Percentiles rank a stretch among this genome's conserved stretches.
Evolutionary conservation across 176 grass and related monocot species (phyloP).

Genomic region (Triticum aestivum): DNA sequence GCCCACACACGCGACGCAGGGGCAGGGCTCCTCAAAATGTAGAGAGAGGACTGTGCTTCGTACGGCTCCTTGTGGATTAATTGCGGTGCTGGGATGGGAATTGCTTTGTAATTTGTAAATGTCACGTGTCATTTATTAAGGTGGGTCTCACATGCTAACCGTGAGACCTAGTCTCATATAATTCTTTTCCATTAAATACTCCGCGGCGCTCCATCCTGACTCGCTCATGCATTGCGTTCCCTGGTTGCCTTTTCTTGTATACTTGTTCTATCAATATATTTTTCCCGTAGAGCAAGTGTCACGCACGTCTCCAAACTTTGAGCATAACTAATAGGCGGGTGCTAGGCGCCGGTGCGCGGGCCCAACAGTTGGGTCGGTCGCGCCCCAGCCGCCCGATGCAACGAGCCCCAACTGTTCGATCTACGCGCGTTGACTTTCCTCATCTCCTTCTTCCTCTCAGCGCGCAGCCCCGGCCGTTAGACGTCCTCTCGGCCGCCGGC

Average conservation of each 20-base stretch:
- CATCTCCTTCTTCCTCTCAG: no score
- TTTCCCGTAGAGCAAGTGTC: neutral
- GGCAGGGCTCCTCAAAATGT: neutral
- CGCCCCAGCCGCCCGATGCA: no score
- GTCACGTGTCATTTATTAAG: no score
- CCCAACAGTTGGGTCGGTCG: no score
- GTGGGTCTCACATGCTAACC: no score
- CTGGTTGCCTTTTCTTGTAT: neutral
- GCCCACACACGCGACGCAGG: slow-evolving; percentile 18
- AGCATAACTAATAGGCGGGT: no score
- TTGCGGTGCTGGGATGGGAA: neutral
- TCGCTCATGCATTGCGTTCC: neutral
- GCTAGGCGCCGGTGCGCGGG: no score
- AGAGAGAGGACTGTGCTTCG: slow-evolving; percentile 13
- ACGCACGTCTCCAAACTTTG: neutral
- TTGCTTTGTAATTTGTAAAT: neutral
- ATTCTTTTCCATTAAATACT: neutral
- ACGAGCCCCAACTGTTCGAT: no score
- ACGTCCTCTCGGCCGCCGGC: no score
- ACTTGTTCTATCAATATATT: neutral
- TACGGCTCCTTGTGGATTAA: slow-evolving; percentile 24
- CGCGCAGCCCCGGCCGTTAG: no score
- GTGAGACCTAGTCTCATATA: no score
- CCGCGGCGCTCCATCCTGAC: neutral
- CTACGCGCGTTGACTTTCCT: no score